A percentile compares a stretch with the other conserved stretches of the same genome.
phyloP scores from a whole-genome alignment of 2,329 filamentous ascomycete species.

The Colletotrichum eleusines region DNA sequence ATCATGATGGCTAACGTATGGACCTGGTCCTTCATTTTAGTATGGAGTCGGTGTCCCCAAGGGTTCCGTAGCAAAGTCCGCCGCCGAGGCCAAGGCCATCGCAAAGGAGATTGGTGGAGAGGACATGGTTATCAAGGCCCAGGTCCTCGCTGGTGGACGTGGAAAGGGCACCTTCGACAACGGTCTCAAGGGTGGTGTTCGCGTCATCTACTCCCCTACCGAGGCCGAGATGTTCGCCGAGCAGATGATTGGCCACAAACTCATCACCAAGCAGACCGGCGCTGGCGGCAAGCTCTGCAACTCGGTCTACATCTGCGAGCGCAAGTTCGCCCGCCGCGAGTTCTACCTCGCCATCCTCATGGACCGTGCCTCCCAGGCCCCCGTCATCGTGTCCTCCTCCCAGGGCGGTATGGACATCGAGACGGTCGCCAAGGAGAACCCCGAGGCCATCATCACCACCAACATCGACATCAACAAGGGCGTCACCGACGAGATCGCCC shows the following conservation, averaged over 20 bases:
- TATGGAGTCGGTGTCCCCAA: slow-evolving; percentile 96
- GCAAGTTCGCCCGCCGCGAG: slow-evolving; percentile 98
- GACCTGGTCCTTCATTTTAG: slow-evolving; percentile 58
- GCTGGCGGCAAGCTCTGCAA: slow-evolving; percentile 94
- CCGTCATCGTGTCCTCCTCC: slow-evolving; percentile 96
- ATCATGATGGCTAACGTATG: slow-evolving; percentile 31
- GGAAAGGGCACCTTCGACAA: slow-evolving; percentile 99
- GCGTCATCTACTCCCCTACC: slow-evolving; percentile 98
- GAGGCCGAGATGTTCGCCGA: slow-evolving; percentile 97
- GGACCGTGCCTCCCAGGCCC: slow-evolving; percentile 91
- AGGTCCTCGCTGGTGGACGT: slow-evolving; percentile 96
- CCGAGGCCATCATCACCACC: slow-evolving; percentile 94
- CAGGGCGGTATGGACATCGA: slow-evolving; percentile 99
- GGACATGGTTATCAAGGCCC: slow-evolving; percentile 99
- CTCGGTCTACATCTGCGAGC: slow-evolving; percentile 98
- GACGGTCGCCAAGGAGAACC: slow-evolving; percentile 96
- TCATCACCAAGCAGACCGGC: slow-evolving; percentile 99
- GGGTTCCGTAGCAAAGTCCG: slow-evolving; percentile 85
- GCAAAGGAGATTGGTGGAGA: slow-evolving; percentile 92
- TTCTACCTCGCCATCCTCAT: slow-evolving; percentile 99
- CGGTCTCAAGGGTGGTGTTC: slow-evolving; percentile 97
- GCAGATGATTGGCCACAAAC: slow-evolving; percentile 99
- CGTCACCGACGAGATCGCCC: slow-evolving; percentile 95
- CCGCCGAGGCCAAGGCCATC: slow-evolving; percentile 90
- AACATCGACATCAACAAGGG: slow-evolving; percentile 93